Base-by-base conservation (phyloP, 1,284 basidiomycete genomes). In the Entoloma clypeatum region DNA sequence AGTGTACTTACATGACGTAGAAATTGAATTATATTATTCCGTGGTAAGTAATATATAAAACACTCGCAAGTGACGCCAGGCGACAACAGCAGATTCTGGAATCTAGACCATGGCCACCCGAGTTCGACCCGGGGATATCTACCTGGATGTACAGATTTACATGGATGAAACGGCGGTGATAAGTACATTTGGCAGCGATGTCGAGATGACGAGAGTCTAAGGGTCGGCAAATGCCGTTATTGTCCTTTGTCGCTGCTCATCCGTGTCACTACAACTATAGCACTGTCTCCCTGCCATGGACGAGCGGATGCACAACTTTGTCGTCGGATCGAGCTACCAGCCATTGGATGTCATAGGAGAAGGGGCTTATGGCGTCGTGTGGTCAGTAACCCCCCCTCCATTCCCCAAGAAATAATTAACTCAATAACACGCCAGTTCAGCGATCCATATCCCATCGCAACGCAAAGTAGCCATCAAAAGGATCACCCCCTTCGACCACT, bases 401-500 rank as follows among this genome's bases (percentile, higher is more conserved):
- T 31, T 34, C 38, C n/a, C n/a, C n/a, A n/a, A n/a, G 9, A 30
- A 32, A 6, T 19, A 34, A 23, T 22, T 45, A 17, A 24, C 16
- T 38, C 26, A 13, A 23, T 4, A 13, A 38, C 10, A 36, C 26
- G 11, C 8, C 21, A 50, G 47, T 34, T 53, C 51, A 30, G 51
- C 49, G 1, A 35, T 51, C 6, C 47, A 48, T 18, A 44, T 71
- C 18, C 72, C 82, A 7, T 79, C 81, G 0, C 69, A 75, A 48
- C 72, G 79, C 39, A 79, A 75, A 57, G 81, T 88, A 43, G 85
- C 85, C 31, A 86, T 87, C 56, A 87, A 90, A 63, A 78, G 81
- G 48, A 92, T 92, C 60, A 82, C 82, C 0, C 90, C 89, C 2
- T 92, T 92, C 52, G 89, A 92, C 62, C 87, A 91, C 55, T 79